Evolutionary conservation across 306 rosid species (phyloP), one percentile per base, ranked within the genome.

Genomic region (Dalbergia cochinchinensis): DNA sequence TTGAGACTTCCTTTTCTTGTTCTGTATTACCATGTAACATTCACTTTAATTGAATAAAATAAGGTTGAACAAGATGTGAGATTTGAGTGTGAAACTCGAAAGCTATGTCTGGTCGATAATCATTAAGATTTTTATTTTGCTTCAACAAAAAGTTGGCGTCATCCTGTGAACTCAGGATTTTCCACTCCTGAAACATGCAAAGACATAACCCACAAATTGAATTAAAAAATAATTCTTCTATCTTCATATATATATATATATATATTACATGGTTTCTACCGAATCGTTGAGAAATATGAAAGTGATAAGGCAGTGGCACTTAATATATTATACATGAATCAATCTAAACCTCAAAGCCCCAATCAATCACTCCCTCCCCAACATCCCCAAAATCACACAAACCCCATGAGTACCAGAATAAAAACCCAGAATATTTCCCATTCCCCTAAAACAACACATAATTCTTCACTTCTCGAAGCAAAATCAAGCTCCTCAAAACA

Each of bases 21-120:
- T 12, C 8, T 15, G 16, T 50, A 50, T 47, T 1, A 26, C 3
- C 31, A 1, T 4, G 16, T 15, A 50, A 12, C 69, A 18, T 61
- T 35, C 55, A 18, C 9, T 60, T n/a, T 11, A 4, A 8, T 62
- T 48, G 57, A 37, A 57, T 14, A 47, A 47, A 37, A 35, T 5
- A 14, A 50, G 57, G 8, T 19, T 22, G 6, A 19, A 20, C 45
- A 69, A 41, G 51, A 14, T 50, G 14, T 50, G 53, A 60, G 54
- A 47, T 33, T 26, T 14, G 57, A 20, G 14, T 13, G 58, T 80
- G 9, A 54, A 86, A 80, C 80, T 71, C 77, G 11, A 65, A 71
- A 59, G 76, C 65, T 50, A 82, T 75, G 42, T 75, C 84, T 14
- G 82, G 84, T 33, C 85, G 57, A 75, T 63, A 79, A 71, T 86